phyloP scores from a whole-genome alignment of 1,284 basidiomycete genomes.

The Cryptococcus deneoformans region DNA sequence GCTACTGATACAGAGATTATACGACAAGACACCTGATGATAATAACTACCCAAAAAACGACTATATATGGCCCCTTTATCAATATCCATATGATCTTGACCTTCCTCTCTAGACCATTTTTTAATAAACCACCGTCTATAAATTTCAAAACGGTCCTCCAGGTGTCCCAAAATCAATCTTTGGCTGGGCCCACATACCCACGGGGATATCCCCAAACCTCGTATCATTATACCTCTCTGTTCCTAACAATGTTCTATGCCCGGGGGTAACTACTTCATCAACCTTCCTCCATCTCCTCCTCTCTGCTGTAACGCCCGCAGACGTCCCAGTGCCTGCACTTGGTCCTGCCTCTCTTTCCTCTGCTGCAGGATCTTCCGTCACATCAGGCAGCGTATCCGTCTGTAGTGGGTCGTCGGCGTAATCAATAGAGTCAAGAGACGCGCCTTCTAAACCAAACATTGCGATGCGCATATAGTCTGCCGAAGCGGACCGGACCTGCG shows the following conservation, averaged over 20 bases:
- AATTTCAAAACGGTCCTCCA: slow-evolving; percentile 9
- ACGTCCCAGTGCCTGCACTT: neutral
- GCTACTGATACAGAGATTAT: no score
- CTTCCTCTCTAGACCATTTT: no score
- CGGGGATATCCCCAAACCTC: slow-evolving; percentile 42
- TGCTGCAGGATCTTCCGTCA: neutral
- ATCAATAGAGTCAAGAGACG: slow-evolving; percentile 8
- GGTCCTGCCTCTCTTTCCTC: neutral
- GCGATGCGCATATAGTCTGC: slow-evolving; percentile 43
- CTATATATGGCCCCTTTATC: no score
- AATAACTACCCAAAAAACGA: no score
- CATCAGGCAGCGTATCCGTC: neutral
- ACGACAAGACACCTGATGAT: no score
- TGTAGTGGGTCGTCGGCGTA: neutral
- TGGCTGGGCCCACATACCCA: slow-evolving; percentile 31
- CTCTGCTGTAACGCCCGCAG: neutral
- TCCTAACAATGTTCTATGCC: slow-evolving; percentile 40
- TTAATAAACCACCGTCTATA: no score
- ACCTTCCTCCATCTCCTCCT: neutral
- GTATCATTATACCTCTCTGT: slow-evolving; percentile 45
- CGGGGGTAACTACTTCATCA: slow-evolving; percentile 23
- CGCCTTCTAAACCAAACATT: slow-evolving; percentile 17
- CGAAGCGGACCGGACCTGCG: slow-evolving; percentile 13
- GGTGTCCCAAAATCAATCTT: slow-evolving; percentile 25
- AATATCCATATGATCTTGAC: no score